These are phyloP conservation scores for Fonsecaea multimorphosa DNA, from an alignment of 2,329 filamentous ascomycete genomes.

Conservation along the genomic window DNA sequence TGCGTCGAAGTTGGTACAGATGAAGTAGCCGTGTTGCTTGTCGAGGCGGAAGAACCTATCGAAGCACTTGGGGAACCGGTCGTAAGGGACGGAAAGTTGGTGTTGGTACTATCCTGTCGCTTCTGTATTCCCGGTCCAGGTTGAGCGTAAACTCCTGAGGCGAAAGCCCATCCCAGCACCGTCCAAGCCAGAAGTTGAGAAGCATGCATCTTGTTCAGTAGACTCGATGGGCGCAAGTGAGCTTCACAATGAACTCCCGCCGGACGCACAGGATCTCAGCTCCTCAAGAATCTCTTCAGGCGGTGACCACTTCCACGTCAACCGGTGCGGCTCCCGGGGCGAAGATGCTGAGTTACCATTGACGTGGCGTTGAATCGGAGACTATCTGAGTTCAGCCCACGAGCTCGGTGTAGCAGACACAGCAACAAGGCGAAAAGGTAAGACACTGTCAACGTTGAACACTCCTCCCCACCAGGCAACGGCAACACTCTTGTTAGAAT, in stretches of 20 bases:
- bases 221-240: not conserved
- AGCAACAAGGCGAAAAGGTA: constrained; percentile 10
- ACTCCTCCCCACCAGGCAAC: constrained; percentile 13
- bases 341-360: constrained; percentile 19
- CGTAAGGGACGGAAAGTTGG: constrained; percentile 27
- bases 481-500: constrained; percentile 17
- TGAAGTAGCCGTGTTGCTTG: constrained; percentile 18
- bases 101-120: constrained; percentile 26
- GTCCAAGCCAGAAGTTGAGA: constrained; percentile 19
- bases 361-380: constrained; percentile 14
- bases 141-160: constrained; percentile 2
- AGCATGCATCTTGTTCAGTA: constrained; percentile 21
- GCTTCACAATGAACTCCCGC: constrained; percentile 14
- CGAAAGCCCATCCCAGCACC: constrained; percentile 23
- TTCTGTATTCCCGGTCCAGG: constrained; percentile 15
- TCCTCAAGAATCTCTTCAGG: constrained; percentile 16
- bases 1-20: constrained; percentile 12
- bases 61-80: constrained; percentile 17
- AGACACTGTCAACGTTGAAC: constrained; percentile 4
- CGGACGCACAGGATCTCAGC: constrained; percentile 6
- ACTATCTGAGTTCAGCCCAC: constrained; percentile 2
- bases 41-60: constrained; percentile 4
- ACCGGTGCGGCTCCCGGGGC: constrained; percentile 8
- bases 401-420: constrained; percentile 8
- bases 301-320: constrained; percentile 29